phyloP scores from a whole-genome alignment of 1,284 basidiomycete species.

The Ceratobasidium sp. region DNA sequence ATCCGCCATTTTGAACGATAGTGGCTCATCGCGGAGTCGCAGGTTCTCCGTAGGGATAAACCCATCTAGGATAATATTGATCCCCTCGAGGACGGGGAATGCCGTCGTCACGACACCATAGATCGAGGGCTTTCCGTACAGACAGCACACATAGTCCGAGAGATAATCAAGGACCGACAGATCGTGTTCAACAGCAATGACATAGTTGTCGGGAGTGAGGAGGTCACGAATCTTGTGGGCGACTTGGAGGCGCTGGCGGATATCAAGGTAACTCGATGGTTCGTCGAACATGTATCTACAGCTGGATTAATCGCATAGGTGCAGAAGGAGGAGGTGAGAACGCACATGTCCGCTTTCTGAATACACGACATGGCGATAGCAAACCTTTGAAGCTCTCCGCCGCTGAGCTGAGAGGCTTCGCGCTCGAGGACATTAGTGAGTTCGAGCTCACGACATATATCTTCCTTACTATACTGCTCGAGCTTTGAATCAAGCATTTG shows the following conservation, averaged over 20 bases:
- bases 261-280: conserved; percentile 95
- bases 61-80: conserved; percentile 98
- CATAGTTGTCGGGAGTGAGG: conserved; percentile 83
- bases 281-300: conserved; percentile 95
- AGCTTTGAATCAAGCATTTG: conserved; percentile 91
- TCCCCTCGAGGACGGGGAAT: conserved; percentile 95
- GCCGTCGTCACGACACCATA: conserved; percentile 99
- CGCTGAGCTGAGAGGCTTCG: conserved; percentile 86
- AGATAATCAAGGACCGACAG: conserved; percentile 96
- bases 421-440: conserved; percentile 85
- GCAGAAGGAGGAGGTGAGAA: conserved; percentile 49
- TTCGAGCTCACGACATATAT: conserved; percentile 85
- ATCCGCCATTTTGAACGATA: conserved; percentile 96
- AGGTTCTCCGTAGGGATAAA: conserved; percentile 98
- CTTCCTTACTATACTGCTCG: conserved; percentile 84
- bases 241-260: conserved; percentile 93
- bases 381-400: conserved; percentile 96
- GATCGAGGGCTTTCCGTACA: conserved; percentile 96
- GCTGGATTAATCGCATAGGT: conserved; percentile 33
- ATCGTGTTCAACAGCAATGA: conserved; percentile 98
- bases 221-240: conserved; percentile 94
- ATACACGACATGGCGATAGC: conserved; percentile 95
- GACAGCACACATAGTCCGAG: conserved; percentile 95
- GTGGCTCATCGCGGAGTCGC: conserved; percentile 92
- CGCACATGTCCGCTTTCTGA: conserved; percentile 88